Base-by-base conservation (phyloP, 768 basidiomycete species). In the Cystobasidium tubakii region DNA sequence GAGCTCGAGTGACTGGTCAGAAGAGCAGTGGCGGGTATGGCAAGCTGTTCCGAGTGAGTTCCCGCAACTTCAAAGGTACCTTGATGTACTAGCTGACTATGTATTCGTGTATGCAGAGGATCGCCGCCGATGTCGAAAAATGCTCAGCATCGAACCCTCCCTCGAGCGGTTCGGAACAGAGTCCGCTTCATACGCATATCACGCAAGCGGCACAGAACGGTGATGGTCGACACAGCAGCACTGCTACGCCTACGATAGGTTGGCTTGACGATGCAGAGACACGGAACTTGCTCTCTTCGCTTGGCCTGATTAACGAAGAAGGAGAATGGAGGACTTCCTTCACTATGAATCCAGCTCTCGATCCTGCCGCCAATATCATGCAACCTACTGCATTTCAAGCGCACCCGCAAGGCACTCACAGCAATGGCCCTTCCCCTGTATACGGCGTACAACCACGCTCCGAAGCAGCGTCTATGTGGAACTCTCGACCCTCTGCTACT, bases 221-320 rank as follows among this genome's bases (percentile, higher is more conserved):
- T 3, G 63, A 27, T 31, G 39, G 63, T 12, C 23, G 63, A 42
- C 17, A 2, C 34, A 65, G 63, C 63, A 65, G 63, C 46, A 39
- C 10, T 43, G 10, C 43, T 6, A 39, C 27, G 10, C 39, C 63
- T 2, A 65, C 63, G 3, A 42, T 46, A 53, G 46, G 44, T 33
- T 67, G 66, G 66, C 66, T 67, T 23, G 66, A 67, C 29, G 66
- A 67, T 50, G 42, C 39, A 19, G 66, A 43, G 19, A 67, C 66
- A 7, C 66, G 66, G 9, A 21, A 43, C n/a, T 27, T 67, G 10
- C 44, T 67, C 3, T 46, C 39, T 21, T 67, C 66, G 36, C 46
- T 67, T 2, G 66, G 66, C 23, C 29, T 67, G 66, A 31, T 67
- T 23, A 46, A 65, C 23, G 57, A 60, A 60, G 57, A 60, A 60